Base-by-base conservation (phyloP, 768 basidiomycete genomes). In the Russula virescens region DNA sequence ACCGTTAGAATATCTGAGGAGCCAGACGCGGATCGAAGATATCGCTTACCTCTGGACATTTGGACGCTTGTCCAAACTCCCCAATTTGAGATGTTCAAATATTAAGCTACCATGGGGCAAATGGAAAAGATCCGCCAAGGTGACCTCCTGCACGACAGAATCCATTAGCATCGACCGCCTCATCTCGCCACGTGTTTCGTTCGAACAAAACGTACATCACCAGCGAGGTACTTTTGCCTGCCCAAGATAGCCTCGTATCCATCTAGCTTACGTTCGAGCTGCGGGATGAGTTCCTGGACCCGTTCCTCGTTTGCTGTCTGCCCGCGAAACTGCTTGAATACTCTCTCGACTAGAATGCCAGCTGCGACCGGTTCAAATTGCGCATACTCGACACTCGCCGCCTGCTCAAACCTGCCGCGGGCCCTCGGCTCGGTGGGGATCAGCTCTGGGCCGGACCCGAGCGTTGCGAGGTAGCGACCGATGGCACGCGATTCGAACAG, bases 401-500 rank as follows among this genome's bases (percentile, higher is more conserved):
- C 75, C 49, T 71, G 67, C 34, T 71, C 71, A 46, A 71, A 67
- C 23, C 66, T 65, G 3, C 68, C 71, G 35, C 56, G 55, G 0
- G 65, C 68, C 55, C 60, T 68, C 43, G 67, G 63, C 31, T 74
- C 68, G 5, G 52, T 54, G 18, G 69, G 58, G 0, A 68, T 59
- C 23, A 68, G 67, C 25, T 61, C 54, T 50, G 69, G 68, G 43
- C 63, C 61, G 1, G 69, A 66, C 45, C 71, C 69, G 57, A 69
- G 69, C n/a, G 48, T 50, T 1, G 65, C 63, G 28, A 71, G 58
- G 61, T 71, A 71, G 21, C 65, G 65, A 6, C 45, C 47, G 31
- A 73, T 73, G 1, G 71, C 71, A 19, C 71, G 68, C 5, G 59
- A 59, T 60, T 71, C 71, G 60, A 64, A 73, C 5, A 76, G 25